Evolutionary conservation across 164 flowering plant genomes (phyloP).

Genomic region (Piper betle): DNA sequence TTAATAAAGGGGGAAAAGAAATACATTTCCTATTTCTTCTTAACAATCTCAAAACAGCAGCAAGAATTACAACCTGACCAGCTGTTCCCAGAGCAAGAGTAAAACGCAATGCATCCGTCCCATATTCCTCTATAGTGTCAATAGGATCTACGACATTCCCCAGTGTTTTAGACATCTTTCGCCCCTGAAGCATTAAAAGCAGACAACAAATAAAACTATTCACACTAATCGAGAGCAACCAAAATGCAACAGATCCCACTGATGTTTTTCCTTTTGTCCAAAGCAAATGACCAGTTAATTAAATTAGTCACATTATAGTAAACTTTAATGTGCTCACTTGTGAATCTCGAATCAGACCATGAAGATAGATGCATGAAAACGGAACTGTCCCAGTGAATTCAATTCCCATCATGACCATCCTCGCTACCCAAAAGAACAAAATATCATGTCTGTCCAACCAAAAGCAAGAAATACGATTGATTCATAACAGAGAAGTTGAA

Average conservation of each 20-base stretch:
- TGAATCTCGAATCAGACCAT: constrained; percentile 86
- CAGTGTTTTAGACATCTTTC: constrained; percentile 90
- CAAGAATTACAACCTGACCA: constrained; percentile 58
- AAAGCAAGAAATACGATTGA: background rate
- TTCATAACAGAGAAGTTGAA: no score
- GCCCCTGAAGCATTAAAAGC: constrained; percentile 43
- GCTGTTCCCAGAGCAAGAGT: constrained; percentile 84
- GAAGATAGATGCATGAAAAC: constrained; percentile 70
- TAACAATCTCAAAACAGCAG: background rate
- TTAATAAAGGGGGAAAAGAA: background rate
- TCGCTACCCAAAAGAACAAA: constrained; percentile 98
- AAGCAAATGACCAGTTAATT: no score
- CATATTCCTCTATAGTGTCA: constrained; percentile 76
- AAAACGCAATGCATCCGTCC: constrained; percentile 89
- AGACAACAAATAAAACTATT: background rate
- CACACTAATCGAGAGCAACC: background rate
- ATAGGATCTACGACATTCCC: constrained; percentile 94
- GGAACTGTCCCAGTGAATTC: constrained; percentile 87
- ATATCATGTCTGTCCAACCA: constrained; percentile 80
- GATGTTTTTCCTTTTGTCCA: no score
- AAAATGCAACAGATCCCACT: background rate
- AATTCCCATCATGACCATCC: constrained; percentile 99
- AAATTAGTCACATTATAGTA: no score
- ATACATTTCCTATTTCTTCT: background rate
- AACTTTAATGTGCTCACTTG: constrained; percentile 33